A percentile compares a stretch with the other conserved stretches of the same genome.
Evolutionary conservation across 495 filamentous ascomycete genomes (phyloP).

Genomic region (Lasiosphaeria miniovina): DNA sequence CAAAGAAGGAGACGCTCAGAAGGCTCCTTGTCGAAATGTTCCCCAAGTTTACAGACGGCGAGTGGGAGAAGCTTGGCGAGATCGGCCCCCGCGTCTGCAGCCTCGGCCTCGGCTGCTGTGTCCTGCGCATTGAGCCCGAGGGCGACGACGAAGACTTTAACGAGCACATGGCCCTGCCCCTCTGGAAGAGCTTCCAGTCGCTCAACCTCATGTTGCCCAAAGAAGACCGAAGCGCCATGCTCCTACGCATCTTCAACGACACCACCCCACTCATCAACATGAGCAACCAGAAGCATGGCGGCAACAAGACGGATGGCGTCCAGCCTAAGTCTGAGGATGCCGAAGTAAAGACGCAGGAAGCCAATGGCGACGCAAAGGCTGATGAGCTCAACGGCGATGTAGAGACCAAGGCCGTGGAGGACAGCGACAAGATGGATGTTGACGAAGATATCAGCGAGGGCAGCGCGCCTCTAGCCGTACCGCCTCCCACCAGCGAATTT

Average conservation of each 20-base stretch:
- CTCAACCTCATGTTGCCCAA: constrained; percentile 97
- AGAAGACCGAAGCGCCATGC: constrained; percentile 89
- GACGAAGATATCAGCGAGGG: neutral
- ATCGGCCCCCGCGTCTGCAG: constrained; percentile 78
- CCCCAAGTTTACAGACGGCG: constrained; percentile 66
- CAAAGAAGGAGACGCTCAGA: constrained; percentile 69
- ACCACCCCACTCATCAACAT: constrained; percentile 65
- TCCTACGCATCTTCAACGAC: constrained; percentile 87
- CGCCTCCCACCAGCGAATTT: neutral
- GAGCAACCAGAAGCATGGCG: constrained; percentile 39
- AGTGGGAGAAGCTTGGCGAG: constrained; percentile 75
- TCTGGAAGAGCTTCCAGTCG: constrained; percentile 84
- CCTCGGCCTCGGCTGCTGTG: constrained; percentile 87
- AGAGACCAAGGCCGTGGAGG: constrained; percentile 13
- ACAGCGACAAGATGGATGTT: constrained; percentile 1
- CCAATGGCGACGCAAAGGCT: neutral
- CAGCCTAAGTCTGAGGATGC: neutral
- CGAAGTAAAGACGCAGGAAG: constrained; percentile 6
- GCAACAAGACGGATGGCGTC: too few relatives aligned
- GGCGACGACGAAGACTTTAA: constrained; percentile 65
- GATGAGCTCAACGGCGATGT: constrained; percentile 4
- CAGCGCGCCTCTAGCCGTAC: neutral
- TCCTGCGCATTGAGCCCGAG: constrained; percentile 74
- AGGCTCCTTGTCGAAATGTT: constrained; percentile 92
- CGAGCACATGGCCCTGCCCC: constrained; percentile 79